Conservation (phyloP, 1,139 yeast species). For the Candida pseudoviswanathii region DNA sequence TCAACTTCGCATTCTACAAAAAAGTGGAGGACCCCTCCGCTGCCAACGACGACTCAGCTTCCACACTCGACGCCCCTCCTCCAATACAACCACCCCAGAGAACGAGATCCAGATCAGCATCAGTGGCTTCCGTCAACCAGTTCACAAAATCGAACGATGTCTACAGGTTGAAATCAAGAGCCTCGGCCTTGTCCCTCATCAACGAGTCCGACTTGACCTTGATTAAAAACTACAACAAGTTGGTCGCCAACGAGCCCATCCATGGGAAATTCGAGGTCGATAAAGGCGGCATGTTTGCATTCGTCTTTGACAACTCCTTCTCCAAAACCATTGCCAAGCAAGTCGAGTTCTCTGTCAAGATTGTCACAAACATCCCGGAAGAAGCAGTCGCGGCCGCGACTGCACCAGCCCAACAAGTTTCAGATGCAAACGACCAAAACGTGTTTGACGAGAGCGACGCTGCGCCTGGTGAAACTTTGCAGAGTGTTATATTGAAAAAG, state of each 20-base stretch:
- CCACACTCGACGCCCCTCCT: conserved; percentile 5
- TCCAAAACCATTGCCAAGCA: conserved; percentile 85
- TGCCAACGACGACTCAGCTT: too few species aligned
- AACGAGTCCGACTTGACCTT: conserved; percentile 40
- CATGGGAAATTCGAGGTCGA: conserved; percentile 63
- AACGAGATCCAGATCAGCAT: conserved; percentile 31
- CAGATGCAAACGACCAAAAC: conserved; percentile 12
- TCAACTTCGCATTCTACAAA: conserved; percentile 63
- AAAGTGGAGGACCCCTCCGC: conserved; percentile 35
- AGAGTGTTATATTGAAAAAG: conserved; percentile 73
- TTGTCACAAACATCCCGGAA: conserved; percentile 22
- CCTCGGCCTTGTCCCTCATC: conserved; percentile 36
- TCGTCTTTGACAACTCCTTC: conserved; percentile 89
- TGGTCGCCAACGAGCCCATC: conserved; percentile 57
- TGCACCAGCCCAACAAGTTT: conserved; percentile 9
- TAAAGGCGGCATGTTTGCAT: conserved; percentile 73
- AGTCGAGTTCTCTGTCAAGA: conserved; percentile 65
- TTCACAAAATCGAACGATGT: conserved; percentile 36
- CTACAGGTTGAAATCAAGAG: conserved; percentile 38
- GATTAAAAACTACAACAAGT: conserved; percentile 47
- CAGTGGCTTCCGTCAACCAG: conserved; percentile 42
- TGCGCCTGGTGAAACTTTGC: conserved; percentile 56
- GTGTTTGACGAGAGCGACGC: conserved; percentile 12
- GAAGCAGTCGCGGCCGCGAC: not conserved
- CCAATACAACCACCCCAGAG: conserved; percentile 10